Evolutionary conservation across 73 alveolate species (phyloP).

Genomic region (Paramecium biaurelia): DNA sequence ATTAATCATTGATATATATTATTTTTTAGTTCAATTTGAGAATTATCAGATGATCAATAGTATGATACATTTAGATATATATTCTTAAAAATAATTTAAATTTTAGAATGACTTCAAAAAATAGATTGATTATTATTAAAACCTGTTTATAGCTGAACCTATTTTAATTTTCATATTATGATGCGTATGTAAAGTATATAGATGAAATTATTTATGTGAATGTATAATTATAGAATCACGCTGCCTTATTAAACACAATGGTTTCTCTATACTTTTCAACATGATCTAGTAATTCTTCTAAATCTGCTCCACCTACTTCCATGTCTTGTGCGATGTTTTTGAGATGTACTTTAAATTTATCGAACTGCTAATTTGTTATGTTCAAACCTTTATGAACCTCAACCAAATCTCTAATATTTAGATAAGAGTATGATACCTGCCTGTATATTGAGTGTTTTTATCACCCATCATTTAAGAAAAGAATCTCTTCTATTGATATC

Average conservation of each 20-base stretch:
- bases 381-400: conserved; percentile 14
- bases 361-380: conserved; percentile 37
- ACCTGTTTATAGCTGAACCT: not conserved
- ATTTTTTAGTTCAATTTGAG: not conserved
- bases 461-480: conserved; percentile 47
- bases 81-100: too few relatives aligned
- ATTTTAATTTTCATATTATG: not conserved
- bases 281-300: conserved; percentile 31
- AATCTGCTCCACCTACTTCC: conserved; percentile 18
- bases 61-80: too few relatives aligned
- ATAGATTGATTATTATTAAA: not conserved
- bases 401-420: not conserved
- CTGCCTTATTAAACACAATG: conserved; percentile 18
- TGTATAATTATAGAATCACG: conserved; percentile 5
- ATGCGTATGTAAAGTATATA: not conserved
- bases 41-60: not conserved
- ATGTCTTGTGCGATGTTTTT: conserved; percentile 5
- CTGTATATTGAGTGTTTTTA: conserved; percentile 36
- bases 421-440: not conserved
- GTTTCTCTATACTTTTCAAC: conserved; percentile 27
- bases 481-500: conserved; percentile 35
- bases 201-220: not conserved
- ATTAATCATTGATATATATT: not conserved
- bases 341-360: conserved; percentile 38
- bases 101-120: not conserved